Conservation (phyloP, 2,329 filamentous ascomycete genomes). For the Diplocarpon mali region DNA sequence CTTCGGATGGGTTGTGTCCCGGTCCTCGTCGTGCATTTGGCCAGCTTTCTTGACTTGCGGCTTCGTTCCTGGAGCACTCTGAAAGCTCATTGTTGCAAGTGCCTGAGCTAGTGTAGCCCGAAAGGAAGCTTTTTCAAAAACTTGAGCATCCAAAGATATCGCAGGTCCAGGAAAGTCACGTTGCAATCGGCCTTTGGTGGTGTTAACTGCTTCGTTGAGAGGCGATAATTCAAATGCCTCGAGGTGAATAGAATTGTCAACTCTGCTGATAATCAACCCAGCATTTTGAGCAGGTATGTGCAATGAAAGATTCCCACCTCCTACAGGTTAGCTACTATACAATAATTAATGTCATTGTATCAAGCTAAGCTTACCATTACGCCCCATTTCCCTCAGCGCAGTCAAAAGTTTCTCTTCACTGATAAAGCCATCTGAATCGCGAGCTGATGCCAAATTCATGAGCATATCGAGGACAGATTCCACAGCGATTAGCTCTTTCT, state of each 20-base stretch:
- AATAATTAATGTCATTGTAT: not conserved
- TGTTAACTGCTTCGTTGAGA: constrained; percentile 29
- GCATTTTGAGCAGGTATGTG: constrained; percentile 37
- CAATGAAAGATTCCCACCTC: constrained; percentile 1
- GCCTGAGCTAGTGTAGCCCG: constrained; percentile 4
- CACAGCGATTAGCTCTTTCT: not conserved
- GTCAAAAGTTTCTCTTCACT: constrained; percentile 2
- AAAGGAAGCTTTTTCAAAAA: constrained; percentile 35
- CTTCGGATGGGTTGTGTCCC: constrained; percentile 38
- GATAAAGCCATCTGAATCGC: constrained; percentile 3
- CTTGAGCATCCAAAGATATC: constrained; percentile 19
- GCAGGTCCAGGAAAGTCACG: constrained; percentile 33
- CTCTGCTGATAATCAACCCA: constrained; percentile 31
- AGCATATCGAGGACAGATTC: constrained; percentile 3
- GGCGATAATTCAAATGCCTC: constrained; percentile 39
- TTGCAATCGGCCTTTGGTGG: constrained; percentile 29
- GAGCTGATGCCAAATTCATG: constrained; percentile 1
- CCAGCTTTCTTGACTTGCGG: constrained; percentile 1
- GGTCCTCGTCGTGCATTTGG: constrained; percentile 14
- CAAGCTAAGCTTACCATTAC: not conserved
- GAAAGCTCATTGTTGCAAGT: constrained; percentile 6
- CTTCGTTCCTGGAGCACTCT: not conserved
- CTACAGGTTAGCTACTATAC: not conserved
- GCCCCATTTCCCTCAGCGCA: constrained; percentile 3
- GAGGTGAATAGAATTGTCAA: constrained; percentile 12